Percentiles rank a stretch among this genome's conserved stretches.
phyloP scores from a whole-genome alignment of 352 stramenopile genomes.

The Pythium pyrilobum region DNA sequence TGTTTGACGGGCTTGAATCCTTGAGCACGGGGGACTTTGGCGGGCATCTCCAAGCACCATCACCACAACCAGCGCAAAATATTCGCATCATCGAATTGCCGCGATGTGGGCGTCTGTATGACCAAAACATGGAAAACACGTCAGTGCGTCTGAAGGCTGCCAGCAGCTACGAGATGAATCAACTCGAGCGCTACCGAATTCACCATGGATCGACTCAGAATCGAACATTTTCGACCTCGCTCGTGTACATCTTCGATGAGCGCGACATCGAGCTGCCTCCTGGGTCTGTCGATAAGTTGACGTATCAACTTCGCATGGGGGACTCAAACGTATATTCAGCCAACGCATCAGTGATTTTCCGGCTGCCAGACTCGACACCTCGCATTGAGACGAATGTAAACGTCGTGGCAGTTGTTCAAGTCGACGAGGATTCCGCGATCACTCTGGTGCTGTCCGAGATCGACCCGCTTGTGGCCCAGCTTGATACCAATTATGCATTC shows the following conservation, averaged over 20 bases:
- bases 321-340: conserved; percentile 23
- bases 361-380: not conserved
- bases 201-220: conserved; percentile 13
- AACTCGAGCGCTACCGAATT: conserved; percentile 29
- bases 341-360: too few relatives aligned
- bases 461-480: conserved; percentile 34
- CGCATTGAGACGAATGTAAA: too few relatives aligned
- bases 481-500: conserved; percentile 27
- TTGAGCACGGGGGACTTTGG: not conserved
- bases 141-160: conserved; percentile 3
- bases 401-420: conserved; percentile 17
- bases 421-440: conserved; percentile 51
- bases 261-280: conserved; percentile 4
- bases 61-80: not conserved
- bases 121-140: conserved; percentile 30
- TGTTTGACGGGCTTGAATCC: not conserved
- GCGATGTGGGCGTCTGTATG: conserved; percentile 47
- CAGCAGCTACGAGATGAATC: not conserved
- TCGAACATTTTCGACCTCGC: conserved; percentile 35
- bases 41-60: not conserved
- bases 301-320: conserved; percentile 46
- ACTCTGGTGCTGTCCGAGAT: conserved; percentile 28
- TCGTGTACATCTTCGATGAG: conserved; percentile 34
- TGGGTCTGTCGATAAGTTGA: conserved; percentile 32
- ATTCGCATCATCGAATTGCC: conserved; percentile 43